Evolutionary conservation across 768 basidiomycete species (phyloP).

Genomic region (Termitomyces sp.): DNA sequence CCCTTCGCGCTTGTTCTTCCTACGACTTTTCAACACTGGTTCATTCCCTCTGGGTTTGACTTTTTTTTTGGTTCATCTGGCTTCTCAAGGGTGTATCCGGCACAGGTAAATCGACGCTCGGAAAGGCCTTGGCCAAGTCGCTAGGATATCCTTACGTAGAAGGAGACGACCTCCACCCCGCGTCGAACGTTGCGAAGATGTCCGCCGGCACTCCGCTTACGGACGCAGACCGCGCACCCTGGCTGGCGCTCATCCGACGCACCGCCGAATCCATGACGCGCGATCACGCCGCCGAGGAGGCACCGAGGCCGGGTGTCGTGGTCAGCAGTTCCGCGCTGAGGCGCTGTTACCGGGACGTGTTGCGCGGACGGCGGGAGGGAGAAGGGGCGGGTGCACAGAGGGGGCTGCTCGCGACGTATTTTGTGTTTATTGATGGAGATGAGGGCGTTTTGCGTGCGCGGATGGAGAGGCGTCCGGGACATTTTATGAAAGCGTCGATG

Average conservation of each 20-base stretch:
- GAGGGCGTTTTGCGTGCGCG: constrained; percentile 52
- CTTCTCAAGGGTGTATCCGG: constrained; percentile 61
- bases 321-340: constrained; percentile 87
- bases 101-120: constrained; percentile 71
- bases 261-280: constrained; percentile 46
- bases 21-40: background rate
- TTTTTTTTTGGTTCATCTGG: background rate
- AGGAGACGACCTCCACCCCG: constrained; percentile 84
- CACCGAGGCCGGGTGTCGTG: constrained; percentile 49
- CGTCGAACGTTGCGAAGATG: constrained; percentile 87
- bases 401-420: constrained; percentile 51
- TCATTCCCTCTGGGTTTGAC: background rate
- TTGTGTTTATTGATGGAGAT: constrained; percentile 73
- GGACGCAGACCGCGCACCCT: constrained; percentile 81
- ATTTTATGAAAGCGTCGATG: constrained; percentile 85
- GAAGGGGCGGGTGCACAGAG: background rate
- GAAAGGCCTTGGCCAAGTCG: constrained; percentile 49
- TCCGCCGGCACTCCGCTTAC: constrained; percentile 64
- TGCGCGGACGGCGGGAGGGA: constrained; percentile 47
- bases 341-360: constrained; percentile 71
- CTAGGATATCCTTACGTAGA: constrained; percentile 79
- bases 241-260: constrained; percentile 70
- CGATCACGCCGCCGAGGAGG: background rate
- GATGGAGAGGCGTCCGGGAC: constrained; percentile 59
- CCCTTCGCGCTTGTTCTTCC: background rate